phyloP scores from a whole-genome alignment of 2,329 filamentous ascomycete species.

The Trichophyton equinum region DNA sequence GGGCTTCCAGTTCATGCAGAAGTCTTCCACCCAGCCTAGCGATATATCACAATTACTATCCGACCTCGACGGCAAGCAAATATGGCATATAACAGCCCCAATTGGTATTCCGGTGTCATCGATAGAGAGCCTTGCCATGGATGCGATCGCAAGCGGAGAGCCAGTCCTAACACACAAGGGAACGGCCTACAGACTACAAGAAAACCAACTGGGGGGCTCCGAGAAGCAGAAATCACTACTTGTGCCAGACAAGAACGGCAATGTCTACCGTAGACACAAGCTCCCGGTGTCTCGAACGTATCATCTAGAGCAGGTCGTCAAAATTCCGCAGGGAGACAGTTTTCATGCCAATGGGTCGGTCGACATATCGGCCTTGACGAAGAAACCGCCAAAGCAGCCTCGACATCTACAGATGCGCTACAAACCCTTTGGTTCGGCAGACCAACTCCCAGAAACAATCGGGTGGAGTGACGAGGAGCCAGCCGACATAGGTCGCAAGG shows the following conservation, averaged over 20 bases:
- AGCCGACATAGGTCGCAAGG: slow-evolving; percentile 14
- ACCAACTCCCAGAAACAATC: slow-evolving; percentile 23
- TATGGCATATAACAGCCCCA: slow-evolving; percentile 39
- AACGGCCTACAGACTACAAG: slow-evolving; percentile 30
- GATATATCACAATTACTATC: slow-evolving; percentile 25
- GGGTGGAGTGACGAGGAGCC: slow-evolving; percentile 29
- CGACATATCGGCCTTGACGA: slow-evolving; percentile 4
- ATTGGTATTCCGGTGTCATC: slow-evolving; percentile 32
- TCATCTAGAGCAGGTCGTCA: slow-evolving; percentile 14
- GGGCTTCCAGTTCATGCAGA: slow-evolving; percentile 31
- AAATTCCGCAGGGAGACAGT: slow-evolving; percentile 4
- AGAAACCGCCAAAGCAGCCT: slow-evolving; percentile 28
- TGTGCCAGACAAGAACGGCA: slow-evolving; percentile 25
- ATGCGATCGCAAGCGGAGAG: slow-evolving; percentile 29
- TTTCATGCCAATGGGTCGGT: neutral
- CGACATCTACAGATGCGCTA: slow-evolving; percentile 36
- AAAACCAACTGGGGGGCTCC: slow-evolving; percentile 20
- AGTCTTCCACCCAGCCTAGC: slow-evolving; percentile 20
- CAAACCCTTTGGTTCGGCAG: slow-evolving; percentile 29
- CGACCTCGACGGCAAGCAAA: slow-evolving; percentile 33
- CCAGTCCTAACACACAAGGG: slow-evolving; percentile 33
- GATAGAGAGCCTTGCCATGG: slow-evolving; percentile 34
- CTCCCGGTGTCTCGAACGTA: slow-evolving; percentile 16
- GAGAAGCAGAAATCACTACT: slow-evolving; percentile 25
- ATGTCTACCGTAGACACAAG: slow-evolving; percentile 21